Evolutionary conservation across 495 filamentous ascomycete genomes (phyloP).

Genomic region (Xylaria bambusicola): DNA sequence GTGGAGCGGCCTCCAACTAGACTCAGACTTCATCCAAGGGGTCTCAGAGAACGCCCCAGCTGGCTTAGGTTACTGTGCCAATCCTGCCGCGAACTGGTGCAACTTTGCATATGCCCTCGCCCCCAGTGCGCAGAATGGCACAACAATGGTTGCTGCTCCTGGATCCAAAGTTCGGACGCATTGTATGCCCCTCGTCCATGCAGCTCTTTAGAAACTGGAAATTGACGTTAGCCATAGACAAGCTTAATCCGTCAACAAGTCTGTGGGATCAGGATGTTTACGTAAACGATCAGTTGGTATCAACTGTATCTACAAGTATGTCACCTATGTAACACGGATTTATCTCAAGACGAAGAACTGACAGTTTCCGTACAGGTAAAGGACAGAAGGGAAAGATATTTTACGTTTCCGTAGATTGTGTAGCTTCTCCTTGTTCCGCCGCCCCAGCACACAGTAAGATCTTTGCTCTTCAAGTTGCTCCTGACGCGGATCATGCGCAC

Average conservation of each 20-base stretch:
- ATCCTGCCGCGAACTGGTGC: slow-evolving; percentile 16
- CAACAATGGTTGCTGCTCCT: slow-evolving; percentile 7
- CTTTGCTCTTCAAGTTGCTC: background rate
- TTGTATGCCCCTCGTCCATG: slow-evolving; percentile 2
- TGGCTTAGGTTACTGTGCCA: slow-evolving; percentile 12
- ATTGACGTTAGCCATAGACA: background rate
- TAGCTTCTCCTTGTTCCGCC: slow-evolving; percentile 1
- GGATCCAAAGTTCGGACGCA: slow-evolving; percentile 12
- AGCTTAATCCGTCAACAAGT: slow-evolving; percentile 11
- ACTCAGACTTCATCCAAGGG: slow-evolving; percentile 17
- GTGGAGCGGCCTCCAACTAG: slow-evolving; percentile 14
- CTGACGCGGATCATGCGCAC: background rate
- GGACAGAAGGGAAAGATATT: slow-evolving; percentile 17
- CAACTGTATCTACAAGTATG: slow-evolving; percentile 14
- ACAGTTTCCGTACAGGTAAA: background rate
- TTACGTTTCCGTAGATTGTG: slow-evolving; percentile 16
- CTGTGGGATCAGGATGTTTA: slow-evolving; percentile 18
- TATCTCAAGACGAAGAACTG: background rate
- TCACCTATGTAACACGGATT: background rate
- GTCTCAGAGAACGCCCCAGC: slow-evolving; percentile 14
- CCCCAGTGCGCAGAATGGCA: background rate
- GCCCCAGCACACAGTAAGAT: slow-evolving; percentile 13
- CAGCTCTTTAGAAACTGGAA: background rate
- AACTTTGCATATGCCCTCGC: slow-evolving; percentile 17
- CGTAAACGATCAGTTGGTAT: slow-evolving; percentile 6